A percentile compares a stretch with the other conserved stretches of the same genome.
These are phyloP conservation scores for Chaetomium strumarium DNA, from an alignment of 2,329 filamentous ascomycete genomes.

Conservation along the genomic window DNA sequence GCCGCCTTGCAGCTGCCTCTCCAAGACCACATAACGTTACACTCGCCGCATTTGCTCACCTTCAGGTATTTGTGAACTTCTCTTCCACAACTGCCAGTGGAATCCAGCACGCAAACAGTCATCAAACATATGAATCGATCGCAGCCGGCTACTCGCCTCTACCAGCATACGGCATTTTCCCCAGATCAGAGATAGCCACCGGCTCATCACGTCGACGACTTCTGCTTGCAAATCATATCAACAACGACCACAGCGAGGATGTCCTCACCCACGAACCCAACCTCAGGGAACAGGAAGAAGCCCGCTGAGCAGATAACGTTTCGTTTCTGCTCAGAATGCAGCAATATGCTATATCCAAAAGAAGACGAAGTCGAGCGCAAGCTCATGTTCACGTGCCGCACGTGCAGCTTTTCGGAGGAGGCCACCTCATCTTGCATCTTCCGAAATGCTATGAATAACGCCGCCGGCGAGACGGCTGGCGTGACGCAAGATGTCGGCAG, in stretches of 20 bases:
- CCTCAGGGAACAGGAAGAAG: slow-evolving; percentile 36
- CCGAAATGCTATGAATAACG: slow-evolving; percentile 87
- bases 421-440: slow-evolving; percentile 89
- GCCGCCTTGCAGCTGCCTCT: too few species aligned
- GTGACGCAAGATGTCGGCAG: slow-evolving; percentile 95
- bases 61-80: too few species aligned
- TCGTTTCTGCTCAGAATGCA: slow-evolving; percentile 97
- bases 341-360: slow-evolving; percentile 96
- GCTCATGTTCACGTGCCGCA: slow-evolving; percentile 92
- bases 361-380: slow-evolving; percentile 80
- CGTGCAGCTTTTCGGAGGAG: slow-evolving; percentile 84
- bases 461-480: slow-evolving; percentile 89
- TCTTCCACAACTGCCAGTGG: too few species aligned
- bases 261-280: slow-evolving; percentile 51
- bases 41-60: too few species aligned
- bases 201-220: too few species aligned
- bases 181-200: too few species aligned
- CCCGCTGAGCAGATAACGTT: slow-evolving; percentile 82
- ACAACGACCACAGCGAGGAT: slow-evolving; percentile 32
- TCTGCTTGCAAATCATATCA: too few species aligned
- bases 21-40: too few species aligned
- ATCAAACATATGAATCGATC: too few species aligned
- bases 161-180: too few species aligned
- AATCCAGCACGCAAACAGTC: too few species aligned
- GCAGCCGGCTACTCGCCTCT: too few species aligned